Evolutionary conservation across 2,329 filamentous ascomycete species (phyloP).

Genomic region (Ploettnerulaceae sp.): DNA sequence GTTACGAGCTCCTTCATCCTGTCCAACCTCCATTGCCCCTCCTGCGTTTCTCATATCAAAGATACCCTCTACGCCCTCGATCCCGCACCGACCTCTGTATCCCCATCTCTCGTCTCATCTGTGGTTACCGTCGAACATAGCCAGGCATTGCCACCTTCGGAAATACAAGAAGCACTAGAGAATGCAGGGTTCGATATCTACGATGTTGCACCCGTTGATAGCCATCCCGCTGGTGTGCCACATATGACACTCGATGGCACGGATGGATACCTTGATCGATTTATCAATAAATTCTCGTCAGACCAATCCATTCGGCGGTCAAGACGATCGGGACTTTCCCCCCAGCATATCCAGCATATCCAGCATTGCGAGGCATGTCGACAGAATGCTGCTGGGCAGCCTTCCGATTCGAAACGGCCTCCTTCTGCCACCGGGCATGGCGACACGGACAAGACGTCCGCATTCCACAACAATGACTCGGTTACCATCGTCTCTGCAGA

Average conservation of each 20-base stretch:
- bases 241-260: conserved; percentile 18
- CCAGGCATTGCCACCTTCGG: conserved; percentile 39
- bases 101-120: conserved; percentile 67
- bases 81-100: conserved; percentile 52
- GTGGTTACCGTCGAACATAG: conserved; percentile 58
- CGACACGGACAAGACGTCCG: not conserved
- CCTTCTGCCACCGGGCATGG: not conserved
- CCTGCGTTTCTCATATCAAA: conserved; percentile 64
- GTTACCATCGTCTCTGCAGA: conserved; percentile 37
- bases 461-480: conserved; percentile 13
- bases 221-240: not conserved
- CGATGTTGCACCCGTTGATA: conserved; percentile 23
- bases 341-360: conserved; percentile 37
- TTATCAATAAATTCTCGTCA: conserved; percentile 23
- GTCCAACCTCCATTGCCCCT: conserved; percentile 73
- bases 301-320: conserved; percentile 17
- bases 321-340: conserved; percentile 4
- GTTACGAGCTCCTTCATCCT: conserved; percentile 49
- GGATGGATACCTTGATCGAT: conserved; percentile 28
- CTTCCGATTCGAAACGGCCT: not conserved
- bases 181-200: conserved; percentile 56
- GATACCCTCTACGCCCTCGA: conserved; percentile 46
- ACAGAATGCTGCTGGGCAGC: conserved; percentile 34
- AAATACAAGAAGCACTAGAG: conserved; percentile 46
- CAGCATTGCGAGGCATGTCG: conserved; percentile 47